Evolutionary conservation across 2,329 filamentous ascomycete genomes (phyloP).

Genomic region (Trichoderma koningiopsis): DNA sequence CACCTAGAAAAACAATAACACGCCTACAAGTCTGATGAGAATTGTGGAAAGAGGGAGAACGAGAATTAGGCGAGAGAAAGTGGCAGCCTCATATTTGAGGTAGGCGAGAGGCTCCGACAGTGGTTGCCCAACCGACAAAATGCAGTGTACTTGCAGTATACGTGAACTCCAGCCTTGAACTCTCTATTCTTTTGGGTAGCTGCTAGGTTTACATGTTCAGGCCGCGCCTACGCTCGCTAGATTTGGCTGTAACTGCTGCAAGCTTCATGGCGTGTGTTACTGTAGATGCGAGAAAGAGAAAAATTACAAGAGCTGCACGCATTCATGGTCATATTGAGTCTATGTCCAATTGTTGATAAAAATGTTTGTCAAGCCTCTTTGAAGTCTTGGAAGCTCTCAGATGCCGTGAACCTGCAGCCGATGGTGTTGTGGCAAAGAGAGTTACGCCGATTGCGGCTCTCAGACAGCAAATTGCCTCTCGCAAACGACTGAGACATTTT

Average conservation of each 20-base stretch:
- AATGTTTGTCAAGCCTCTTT: too few relatives aligned
- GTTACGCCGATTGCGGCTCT: not conserved
- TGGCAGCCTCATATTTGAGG: not conserved
- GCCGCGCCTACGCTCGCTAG: not conserved
- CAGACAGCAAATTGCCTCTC: not conserved
- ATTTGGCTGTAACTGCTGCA: not conserved
- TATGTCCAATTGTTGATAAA: too few relatives aligned
- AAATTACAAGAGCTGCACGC: not conserved
- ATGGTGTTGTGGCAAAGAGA: not conserved
- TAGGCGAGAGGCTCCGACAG: not conserved
- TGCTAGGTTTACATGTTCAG: not conserved
- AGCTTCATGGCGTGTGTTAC: too few relatives aligned
- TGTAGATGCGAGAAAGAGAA: not conserved
- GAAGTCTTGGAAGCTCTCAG: too few relatives aligned
- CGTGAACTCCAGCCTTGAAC: not conserved
- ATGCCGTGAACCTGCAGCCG: not conserved
- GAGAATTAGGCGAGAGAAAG: not conserved
- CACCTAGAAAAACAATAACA: not conserved
- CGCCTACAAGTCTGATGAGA: not conserved
- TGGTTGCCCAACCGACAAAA: not conserved
- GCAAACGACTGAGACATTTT: not conserved
- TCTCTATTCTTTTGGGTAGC: not conserved
- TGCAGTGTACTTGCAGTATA: not conserved
- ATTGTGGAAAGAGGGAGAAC: not conserved
- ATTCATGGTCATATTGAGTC: too few relatives aligned